These are phyloP conservation scores for Teunomyces stri DNA, from an alignment of 805 yeast species.

Conservation along the genomic window DNA sequence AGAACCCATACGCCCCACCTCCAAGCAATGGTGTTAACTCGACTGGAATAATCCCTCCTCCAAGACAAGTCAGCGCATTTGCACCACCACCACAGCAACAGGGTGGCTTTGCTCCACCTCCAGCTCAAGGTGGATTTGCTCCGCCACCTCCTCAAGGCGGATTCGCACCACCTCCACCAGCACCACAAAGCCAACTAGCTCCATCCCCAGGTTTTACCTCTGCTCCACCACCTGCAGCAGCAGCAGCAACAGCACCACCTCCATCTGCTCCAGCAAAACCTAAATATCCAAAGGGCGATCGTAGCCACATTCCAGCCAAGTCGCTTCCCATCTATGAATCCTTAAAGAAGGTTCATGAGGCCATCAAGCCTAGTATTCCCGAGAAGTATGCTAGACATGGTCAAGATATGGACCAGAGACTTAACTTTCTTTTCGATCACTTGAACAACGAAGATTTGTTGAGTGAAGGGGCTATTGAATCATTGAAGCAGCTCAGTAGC, in stretches of 20 bases:
- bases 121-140: conserved; percentile 5
- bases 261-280: conserved; percentile 20
- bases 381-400: conserved; percentile 70
- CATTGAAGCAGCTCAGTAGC: conserved; percentile 50
- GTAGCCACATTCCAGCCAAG: conserved; percentile 61
- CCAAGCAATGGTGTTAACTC: conserved; percentile 2
- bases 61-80: conserved; percentile 5
- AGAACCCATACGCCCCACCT: conserved; percentile 40
- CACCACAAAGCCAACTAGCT: conserved; percentile 16
- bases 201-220: conserved; percentile 13
- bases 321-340: conserved; percentile 58
- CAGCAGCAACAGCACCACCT: conserved; percentile 20
- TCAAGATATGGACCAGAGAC: conserved; percentile 77
- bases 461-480: conserved; percentile 52
- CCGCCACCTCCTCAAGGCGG: conserved; percentile 10
- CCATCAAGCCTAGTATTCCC: conserved; percentile 72
- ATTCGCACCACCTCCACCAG: conserved; percentile 21
- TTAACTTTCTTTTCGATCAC: conserved; percentile 72
- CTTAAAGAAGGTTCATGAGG: conserved; percentile 52
- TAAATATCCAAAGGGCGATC: conserved; percentile 60
- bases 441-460: conserved; percentile 71
- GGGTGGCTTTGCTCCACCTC: conserved; percentile 5
- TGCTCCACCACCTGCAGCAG: conserved; percentile 9
- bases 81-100: conserved; percentile 8
- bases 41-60: conserved; percentile 8